Evolutionary conservation across 129 eudicot species (phyloP).

Genomic region (Gnaphalium uliginosum): DNA sequence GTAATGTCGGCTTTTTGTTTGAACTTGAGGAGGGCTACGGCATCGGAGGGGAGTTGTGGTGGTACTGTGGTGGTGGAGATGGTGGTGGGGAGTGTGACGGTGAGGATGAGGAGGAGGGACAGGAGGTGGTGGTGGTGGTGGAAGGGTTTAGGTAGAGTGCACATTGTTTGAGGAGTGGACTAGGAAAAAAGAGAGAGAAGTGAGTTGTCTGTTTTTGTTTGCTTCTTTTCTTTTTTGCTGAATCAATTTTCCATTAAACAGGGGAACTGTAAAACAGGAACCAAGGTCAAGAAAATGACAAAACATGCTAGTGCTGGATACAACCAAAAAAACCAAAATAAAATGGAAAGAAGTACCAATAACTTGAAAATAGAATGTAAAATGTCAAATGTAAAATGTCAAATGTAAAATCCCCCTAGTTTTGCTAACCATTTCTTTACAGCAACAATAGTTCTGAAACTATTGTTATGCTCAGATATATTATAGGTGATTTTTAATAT

Average conservation of each 20-base stretch:
- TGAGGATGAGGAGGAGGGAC: slow-evolving; percentile 29
- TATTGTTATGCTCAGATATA: no score
- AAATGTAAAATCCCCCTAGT: neutral
- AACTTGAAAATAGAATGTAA: neutral
- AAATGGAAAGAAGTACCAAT: neutral
- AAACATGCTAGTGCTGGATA: slow-evolving; percentile 2
- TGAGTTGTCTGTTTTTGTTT: slow-evolving; percentile 44
- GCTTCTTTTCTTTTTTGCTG: slow-evolving; percentile 23
- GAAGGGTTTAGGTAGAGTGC: slow-evolving; percentile 22
- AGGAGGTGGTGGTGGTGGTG: slow-evolving; percentile 35
- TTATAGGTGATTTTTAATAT: no score
- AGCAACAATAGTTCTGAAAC: no score
- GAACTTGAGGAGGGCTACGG: slow-evolving; percentile 65
- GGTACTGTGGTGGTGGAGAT: slow-evolving; percentile 17
- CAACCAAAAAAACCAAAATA: no score
- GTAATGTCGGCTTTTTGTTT: slow-evolving; percentile 64
- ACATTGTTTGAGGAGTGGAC: slow-evolving; percentile 36
- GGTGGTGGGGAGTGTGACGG: slow-evolving; percentile 31
- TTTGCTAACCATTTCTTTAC: no score
- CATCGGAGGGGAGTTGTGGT: slow-evolving; percentile 57
- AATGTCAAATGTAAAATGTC: neutral
- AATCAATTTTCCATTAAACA: slow-evolving; percentile 31
- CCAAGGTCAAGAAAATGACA: slow-evolving; percentile 39
- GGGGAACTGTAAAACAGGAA: slow-evolving; percentile 26
- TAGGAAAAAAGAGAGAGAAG: slow-evolving; percentile 24